phyloP scores from a whole-genome alignment of 805 yeast genomes.

The Candida maltosa region DNA sequence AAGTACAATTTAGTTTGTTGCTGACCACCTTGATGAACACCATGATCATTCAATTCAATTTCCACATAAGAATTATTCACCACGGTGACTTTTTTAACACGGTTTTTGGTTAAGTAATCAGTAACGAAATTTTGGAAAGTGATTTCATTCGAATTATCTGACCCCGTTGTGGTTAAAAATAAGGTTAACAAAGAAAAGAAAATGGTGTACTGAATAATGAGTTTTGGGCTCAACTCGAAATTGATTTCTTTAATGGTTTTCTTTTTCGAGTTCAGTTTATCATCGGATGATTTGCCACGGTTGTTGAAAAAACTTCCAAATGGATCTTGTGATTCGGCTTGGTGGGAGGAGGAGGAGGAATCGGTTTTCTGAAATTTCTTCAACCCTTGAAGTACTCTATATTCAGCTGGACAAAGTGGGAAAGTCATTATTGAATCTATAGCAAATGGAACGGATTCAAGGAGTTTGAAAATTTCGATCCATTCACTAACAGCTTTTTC shows the following conservation, averaged over 20 bases:
- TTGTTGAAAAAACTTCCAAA: slow-evolving; percentile 7
- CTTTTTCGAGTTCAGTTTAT: slow-evolving; percentile 8
- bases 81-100: slow-evolving; percentile 70
- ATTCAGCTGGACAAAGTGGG: slow-evolving; percentile 28
- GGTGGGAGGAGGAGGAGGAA: no score
- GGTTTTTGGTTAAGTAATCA: slow-evolving; percentile 69
- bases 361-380: slow-evolving; percentile 1
- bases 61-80: slow-evolving; percentile 75
- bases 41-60: slow-evolving; percentile 62
- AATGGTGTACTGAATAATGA: slow-evolving; percentile 30
- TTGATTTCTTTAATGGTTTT: slow-evolving; percentile 16
- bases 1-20: slow-evolving; percentile 42
- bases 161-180: slow-evolving; percentile 1
- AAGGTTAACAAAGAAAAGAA: slow-evolving; percentile 19
- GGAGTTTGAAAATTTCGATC: slow-evolving; percentile 27
- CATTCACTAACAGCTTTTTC: slow-evolving; percentile 19
- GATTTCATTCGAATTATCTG: slow-evolving; percentile 44
- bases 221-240: slow-evolving; percentile 20
- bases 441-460: slow-evolving; percentile 23
- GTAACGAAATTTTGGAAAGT: slow-evolving; percentile 91
- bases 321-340: no score
- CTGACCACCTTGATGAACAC: slow-evolving; percentile 24
- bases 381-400: slow-evolving; percentile 6
- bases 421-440: slow-evolving; percentile 16
- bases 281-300: slow-evolving; percentile 7